Percentiles rank a stretch among this genome's conserved stretches.
Evolutionary conservation across 139 green algal genomes (phyloP).

Genomic region (Tetraselmis striata): DNA sequence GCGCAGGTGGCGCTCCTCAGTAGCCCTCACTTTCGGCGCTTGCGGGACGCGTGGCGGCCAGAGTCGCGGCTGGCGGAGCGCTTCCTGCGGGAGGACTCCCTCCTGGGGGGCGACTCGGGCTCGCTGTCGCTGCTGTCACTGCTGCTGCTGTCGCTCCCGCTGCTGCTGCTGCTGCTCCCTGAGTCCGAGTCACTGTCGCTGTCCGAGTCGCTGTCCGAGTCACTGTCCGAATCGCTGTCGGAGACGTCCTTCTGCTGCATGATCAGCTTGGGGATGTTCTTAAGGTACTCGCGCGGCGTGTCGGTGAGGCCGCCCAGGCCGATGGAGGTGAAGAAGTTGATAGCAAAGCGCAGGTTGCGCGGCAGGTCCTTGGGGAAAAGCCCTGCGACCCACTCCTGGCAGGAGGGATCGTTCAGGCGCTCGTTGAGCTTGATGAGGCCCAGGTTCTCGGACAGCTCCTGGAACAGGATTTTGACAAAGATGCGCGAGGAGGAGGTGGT

Average conservation of each 20-base stretch:
- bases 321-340: conserved; percentile 99
- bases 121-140: conserved; percentile 12
- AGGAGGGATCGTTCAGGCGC: conserved; percentile 69
- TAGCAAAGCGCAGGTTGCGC: conserved; percentile 94
- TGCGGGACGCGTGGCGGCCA: background rate
- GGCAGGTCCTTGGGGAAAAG: conserved; percentile 85
- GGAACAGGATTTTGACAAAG: conserved; percentile 99
- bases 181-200: conserved; percentile 12
- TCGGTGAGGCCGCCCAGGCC: conserved; percentile 95
- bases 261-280: conserved; percentile 20
- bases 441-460: conserved; percentile 89
- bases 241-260: conserved; percentile 32
- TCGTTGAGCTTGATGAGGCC: conserved; percentile 81
- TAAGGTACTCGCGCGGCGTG: conserved; percentile 74
- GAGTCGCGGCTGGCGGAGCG: background rate
- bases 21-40: background rate
- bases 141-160: conserved; percentile 17
- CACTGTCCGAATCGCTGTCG: conserved; percentile 15
- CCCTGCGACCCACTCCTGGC: conserved; percentile 56
- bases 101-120: background rate
- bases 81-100: background rate
- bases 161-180: conserved; percentile 2
- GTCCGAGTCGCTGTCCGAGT: background rate
- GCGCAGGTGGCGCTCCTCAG: too few relatives aligned
- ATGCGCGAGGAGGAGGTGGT: conserved; percentile 95